Evolutionary conservation across 2,329 filamentous ascomycete genomes (phyloP).

Genomic region (Plenodomus tracheiphilus): DNA sequence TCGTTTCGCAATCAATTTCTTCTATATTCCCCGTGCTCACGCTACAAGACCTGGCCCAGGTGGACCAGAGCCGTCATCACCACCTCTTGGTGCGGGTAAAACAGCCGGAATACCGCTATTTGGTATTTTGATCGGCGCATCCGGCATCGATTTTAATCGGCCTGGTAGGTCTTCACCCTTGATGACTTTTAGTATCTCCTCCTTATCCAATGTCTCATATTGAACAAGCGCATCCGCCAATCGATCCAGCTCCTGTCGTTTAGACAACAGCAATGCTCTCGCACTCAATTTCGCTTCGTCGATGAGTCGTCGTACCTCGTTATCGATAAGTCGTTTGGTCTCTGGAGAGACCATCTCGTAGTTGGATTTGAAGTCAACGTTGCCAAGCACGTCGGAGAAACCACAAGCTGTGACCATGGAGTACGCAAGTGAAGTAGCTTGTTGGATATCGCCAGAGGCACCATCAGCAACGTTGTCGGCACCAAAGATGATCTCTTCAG

Average conservation of each 20-base stretch:
- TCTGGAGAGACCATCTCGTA: slow-evolving; percentile 82
- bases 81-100: slow-evolving; percentile 22
- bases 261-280: slow-evolving; percentile 68
- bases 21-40: too few species aligned
- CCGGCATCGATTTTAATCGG: slow-evolving; percentile 63
- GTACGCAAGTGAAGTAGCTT: slow-evolving; percentile 81
- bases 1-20: too few species aligned
- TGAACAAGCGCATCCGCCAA: slow-evolving; percentile 88
- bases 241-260: slow-evolving; percentile 82
- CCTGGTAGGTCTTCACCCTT: slow-evolving; percentile 78
- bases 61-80: slow-evolving; percentile 13
- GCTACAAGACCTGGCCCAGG: slow-evolving; percentile 6
- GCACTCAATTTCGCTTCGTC: slow-evolving; percentile 81
- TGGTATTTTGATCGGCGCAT: slow-evolving; percentile 67
- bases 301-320: slow-evolving; percentile 82
- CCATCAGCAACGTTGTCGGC: slow-evolving; percentile 90
- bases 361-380: slow-evolving; percentile 82
- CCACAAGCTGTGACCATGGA: slow-evolving; percentile 86
- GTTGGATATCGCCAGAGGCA: slow-evolving; percentile 78
- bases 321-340: slow-evolving; percentile 84
- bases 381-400: slow-evolving; percentile 86
- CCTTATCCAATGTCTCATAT: slow-evolving; percentile 88
- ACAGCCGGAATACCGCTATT: slow-evolving; percentile 12
- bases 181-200: slow-evolving; percentile 89
- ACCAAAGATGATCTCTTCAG: slow-evolving; percentile 89